These are phyloP conservation scores for Botryococcus braunii DNA, from an alignment of 163 green algal genomes.

Conservation along the genomic window DNA sequence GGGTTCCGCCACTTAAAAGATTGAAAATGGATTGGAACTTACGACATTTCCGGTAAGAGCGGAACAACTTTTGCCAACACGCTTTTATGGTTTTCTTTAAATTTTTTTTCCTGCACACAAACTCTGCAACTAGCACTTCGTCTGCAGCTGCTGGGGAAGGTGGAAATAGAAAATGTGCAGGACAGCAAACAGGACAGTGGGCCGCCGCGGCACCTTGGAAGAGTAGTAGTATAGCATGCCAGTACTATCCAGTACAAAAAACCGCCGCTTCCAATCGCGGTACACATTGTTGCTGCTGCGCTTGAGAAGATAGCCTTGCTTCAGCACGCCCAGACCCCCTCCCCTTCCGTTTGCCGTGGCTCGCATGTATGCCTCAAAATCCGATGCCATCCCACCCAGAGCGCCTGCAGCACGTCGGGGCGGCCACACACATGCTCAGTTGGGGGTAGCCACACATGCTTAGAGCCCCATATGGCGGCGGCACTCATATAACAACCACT, in stretches of 20 bases:
- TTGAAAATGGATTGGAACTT: too few species aligned
- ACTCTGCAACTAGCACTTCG: too few species aligned
- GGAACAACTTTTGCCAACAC: not conserved
- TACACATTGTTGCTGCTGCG: too few species aligned
- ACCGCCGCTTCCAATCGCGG: constrained; percentile 67
- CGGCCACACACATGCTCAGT: too few species aligned
- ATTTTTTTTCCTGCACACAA: too few species aligned
- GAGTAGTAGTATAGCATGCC: constrained; percentile 78
- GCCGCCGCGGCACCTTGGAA: constrained; percentile 39
- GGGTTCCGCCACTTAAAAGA: too few species aligned
- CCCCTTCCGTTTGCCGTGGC: constrained; percentile 22
- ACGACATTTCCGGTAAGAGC: not conserved
- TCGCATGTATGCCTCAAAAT: constrained; percentile 38
- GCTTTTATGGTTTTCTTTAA: too few species aligned
- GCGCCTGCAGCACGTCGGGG: too few species aligned
- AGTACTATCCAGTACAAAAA: constrained; percentile 67
- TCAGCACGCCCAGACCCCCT: constrained; percentile 39
- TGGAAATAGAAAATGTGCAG: not conserved
- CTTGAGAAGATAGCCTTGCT: constrained; percentile 75
- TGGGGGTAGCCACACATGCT: too few species aligned
- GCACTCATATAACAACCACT: too few species aligned
- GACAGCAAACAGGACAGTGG: not conserved
- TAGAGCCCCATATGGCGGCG: too few species aligned
- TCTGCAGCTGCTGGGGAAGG: too few species aligned
- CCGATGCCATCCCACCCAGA: constrained; percentile 17